Evolutionary conservation across 495 filamentous ascomycete genomes (phyloP), one percentile per base, ranked within the genome.

Genomic region (Penicillium robsamsonii): DNA sequence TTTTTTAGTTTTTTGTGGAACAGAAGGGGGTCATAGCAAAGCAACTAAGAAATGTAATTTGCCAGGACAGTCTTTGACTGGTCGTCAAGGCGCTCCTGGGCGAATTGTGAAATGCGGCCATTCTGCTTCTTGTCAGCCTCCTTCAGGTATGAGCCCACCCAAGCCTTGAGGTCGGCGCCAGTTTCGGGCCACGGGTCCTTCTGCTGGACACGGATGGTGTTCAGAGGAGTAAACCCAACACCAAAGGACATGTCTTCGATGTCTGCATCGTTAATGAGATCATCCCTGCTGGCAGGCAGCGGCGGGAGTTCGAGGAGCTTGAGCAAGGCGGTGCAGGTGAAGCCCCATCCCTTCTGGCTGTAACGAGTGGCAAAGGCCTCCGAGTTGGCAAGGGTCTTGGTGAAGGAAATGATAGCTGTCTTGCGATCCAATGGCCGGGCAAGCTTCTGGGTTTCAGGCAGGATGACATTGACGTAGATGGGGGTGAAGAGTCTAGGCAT

Each of bases 191-290:
- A 96, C 18, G 88, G 85, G 66, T 96, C 92, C 52, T 77, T 78
- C 9, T 79, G 63, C 31, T 72, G 67, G 48, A 84, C 82, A 68
- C 87, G 89, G 71, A 92, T 91, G 1, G 94, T 97, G 68, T 89
- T 92, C 53, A 99, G 79, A 40, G 87, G 83, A 2, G 94, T 97
- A 73, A 95, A 99, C 1, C 91, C 91, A 42, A 96, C 84, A 11
- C 93, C 95, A 63, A 97, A 99, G 48, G 88, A 85, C 65, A 96
- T 84, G 68, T 98, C 93, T 60, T 98, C 94, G 44, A 94, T 87
- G 62, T 97, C 94, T 10, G 88, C 85, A 63, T 96, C 92, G 15
- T 81, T 79, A 60, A 92, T 84, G 22, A 87, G 67, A 52, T 95
- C 91, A 56, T 96, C 92, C 46, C 83, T 81, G 44, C 82, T 69